Evolutionary conservation across 345 rosid species (phyloP), one percentile per base, ranked within the genome.

Genomic region (Acer saccharum): DNA sequence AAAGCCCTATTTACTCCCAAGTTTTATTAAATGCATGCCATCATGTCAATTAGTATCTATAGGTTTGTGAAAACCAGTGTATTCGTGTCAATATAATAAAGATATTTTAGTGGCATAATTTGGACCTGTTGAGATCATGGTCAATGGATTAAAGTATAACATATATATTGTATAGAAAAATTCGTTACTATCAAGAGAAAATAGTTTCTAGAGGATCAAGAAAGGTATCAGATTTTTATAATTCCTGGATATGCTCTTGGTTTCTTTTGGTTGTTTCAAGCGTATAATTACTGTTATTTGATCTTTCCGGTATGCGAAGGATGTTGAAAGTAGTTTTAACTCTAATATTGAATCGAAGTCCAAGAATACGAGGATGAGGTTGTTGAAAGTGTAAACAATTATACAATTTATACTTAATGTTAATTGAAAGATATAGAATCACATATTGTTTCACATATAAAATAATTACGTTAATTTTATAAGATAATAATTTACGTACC

Each of bases 331-430:
- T 83, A 98, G 99, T 29, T 92, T 96, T 81, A 81, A 83, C 80
- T 96, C 98, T 14, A 98, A 96, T 87, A 89, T 92, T 21, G 99
- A 96, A 84, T 96, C 98, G 21, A 94, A 94, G 87, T 94, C 91
- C 94, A 94, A 94, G 89, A 96, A 77, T 96, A 96, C 48, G 98
- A 94, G 79, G 98, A 96, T 80, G 99, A 91, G 98, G 98, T 91
- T 25, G 39, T 57, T 39, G 41, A 76, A 64, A 25, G 27, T 0
- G 27, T 25, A 25, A 25, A 1, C 27, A 25, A 25, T 25, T 25
- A 25, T 25, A 25, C 27, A 25, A 25, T 25, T 25, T 25, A 25
- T 1, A 1, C 27, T 25, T 25, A 25, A 25, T 25, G 27, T 25
- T 25, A 25, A 1, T 25, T 25, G 27, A 25, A 25, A 25, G 27